Base-by-base conservation (phyloP, 345 rosid species). In the Sisymbrium irio region DNA sequence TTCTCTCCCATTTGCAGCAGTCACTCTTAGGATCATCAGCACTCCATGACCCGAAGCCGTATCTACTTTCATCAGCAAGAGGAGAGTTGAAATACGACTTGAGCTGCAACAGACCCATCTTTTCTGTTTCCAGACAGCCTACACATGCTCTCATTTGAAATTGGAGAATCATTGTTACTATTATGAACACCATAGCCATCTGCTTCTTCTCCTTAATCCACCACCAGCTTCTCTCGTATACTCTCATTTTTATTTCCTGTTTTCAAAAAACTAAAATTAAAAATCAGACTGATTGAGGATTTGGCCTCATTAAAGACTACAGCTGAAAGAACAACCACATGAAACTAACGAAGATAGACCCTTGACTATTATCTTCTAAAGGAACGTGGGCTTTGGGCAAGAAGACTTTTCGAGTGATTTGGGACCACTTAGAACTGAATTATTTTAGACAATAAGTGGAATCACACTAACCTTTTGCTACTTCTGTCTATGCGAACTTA, bases 151-250 rank as follows among this genome's bases (percentile, higher is more conserved):
- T 19, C 54, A 47, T 19, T 12, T 47, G 54, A 27, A 47, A 12
- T 9, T 47, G 54, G 20, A 47, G 28, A 22, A 19, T 49, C 55
- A 49, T 9, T 10, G 30, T 49, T 66, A 50, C 3, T 9, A 19
- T 32, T 33, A 50, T 36, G 11, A 66, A 36, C 60, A 66, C 47
- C 20, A 50, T 36, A 50, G 60, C 60, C 47, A 50, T 51, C 60
- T 33, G 42, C 33, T 47, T 47, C 58, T 33, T 47, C 57, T 51
- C 7, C 6, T 66, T 66, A 9, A 37, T 25, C 47, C 47, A 36
- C 49, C 71, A 22, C 71, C 47, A 66, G 6, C 13, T 14, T 51
- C 71, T 66, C 37, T 51, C 60, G 32, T 66, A n/a, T 37, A 2
- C 5, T 66, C 4, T 51, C 71, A 66, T 66, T 22, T 30, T 51